Evolutionary conservation across 1,284 basidiomycete genomes (phyloP), one percentile per base, ranked within the genome.

Genomic region (Cronartium quercuum): DNA sequence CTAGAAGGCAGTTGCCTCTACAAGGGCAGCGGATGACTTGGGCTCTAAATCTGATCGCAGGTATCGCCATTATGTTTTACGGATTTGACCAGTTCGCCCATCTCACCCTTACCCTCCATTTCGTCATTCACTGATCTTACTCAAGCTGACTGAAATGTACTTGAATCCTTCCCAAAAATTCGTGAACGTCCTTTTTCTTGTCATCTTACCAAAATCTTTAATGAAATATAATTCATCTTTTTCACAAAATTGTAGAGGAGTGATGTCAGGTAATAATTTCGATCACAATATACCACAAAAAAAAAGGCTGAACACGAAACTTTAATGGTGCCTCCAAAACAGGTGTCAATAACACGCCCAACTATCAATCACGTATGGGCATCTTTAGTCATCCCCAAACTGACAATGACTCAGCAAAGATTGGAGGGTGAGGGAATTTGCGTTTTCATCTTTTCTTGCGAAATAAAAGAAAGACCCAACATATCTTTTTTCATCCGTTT

Each of bases 371-470:
- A 3, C 66, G 66, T 42, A 78, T 77, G 76, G 77, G 70, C 58
- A 73, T 76, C 35, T 60, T 76, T 38, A 73, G 51, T 68, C 35
- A 58, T 18, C 68, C 76, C 12, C 58, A 74, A 21, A 77, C 75
- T 6, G 60, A 69, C 12, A 35, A 63, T 3, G 77, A 78, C 58
- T 60, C 76, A 18, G 77, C 77, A 34, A 76, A 76, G 10, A 71
- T 77, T 64, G 81, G 81, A 37, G 80, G 80, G 15, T 80, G 66
- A 60, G 68, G 67, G 9, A 37, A 38, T 34, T 12, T 21, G 13
- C 12, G 7, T 35, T 55, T 58, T 42, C 35, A 13, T 6, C 1
- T 21, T 2, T 4, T 47, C n/a, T n/a, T n/a, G n/a, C n/a, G n/a
- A n/a, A n/a, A n/a, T n/a, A n/a, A n/a, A n/a, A n/a, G n/a, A n/a